Base-by-base conservation (phyloP, 2,329 filamentous ascomycete genomes). In the Monascus ruber region DNA sequence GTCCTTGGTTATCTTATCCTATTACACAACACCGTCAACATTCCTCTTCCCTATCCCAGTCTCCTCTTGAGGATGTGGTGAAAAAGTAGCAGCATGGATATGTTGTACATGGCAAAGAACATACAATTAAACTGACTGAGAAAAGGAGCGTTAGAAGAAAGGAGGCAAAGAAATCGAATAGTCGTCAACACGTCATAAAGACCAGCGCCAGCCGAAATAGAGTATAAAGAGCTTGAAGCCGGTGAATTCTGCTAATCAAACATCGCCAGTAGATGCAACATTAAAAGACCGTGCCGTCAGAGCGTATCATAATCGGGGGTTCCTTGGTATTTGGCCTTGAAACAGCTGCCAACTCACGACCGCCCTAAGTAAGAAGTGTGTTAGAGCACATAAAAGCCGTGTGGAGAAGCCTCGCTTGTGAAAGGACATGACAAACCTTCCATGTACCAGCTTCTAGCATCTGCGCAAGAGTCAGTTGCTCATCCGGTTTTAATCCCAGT, bases 291-390 rank as follows among this genome's bases (percentile, higher is more conserved):
- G 91, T 96, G 45, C 91, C 91, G 60, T 98, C 91, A 48, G 86
- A 94, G 50, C 94, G 76, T 52, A 96, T 95, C 66, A 95, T 80
- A 56, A 98, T 96, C 4, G 91, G 91, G 27, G 89, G 86, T 60
- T 94, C 86, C 66, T 91, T 94, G 38, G 91, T 96, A 55, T 95
- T 96, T 24, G 91, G 91, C 50, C 91, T 76, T 51, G 86, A 89
- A 47, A 95, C 86, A 67, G 95, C 89, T 46, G 91, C 91, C 59
- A 96, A 83, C 66, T 96, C 91, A 56, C 91, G 81, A 43, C 91
- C 91, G 52, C 89, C 89, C 88, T 78, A 47, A 33, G 33, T 36
- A 45, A 33, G 33, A 36, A 45, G 76, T 42, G 39, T 38, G 45
- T 57, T 55, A 54, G 56, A 38, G 28, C 31, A 48, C 42, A 41